These are phyloP conservation scores for Cocos nucifera DNA, from an alignment of 176 grass and related monocot species.

Conservation along the genomic window DNA sequence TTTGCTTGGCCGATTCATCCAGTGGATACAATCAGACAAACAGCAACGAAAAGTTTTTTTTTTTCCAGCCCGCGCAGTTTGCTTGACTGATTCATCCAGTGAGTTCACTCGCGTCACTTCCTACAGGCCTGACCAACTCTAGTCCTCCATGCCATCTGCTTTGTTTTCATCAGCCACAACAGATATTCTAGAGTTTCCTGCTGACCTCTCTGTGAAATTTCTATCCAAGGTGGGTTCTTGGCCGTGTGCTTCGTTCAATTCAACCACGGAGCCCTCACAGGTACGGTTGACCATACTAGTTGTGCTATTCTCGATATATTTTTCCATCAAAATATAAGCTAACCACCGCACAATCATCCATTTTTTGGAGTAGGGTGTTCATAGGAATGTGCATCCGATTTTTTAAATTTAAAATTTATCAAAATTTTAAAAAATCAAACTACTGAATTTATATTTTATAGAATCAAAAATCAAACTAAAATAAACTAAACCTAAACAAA, in stretches of 20 bases:
- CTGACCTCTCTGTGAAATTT: constrained; percentile 65
- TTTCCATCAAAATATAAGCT: constrained; percentile 76
- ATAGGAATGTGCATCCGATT: too few species aligned
- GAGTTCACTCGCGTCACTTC: constrained; percentile 89
- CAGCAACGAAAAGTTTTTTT: too few species aligned
- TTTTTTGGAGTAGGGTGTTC: constrained; percentile 81
- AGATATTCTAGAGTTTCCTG: constrained; percentile 27
- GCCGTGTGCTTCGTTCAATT: constrained; percentile 32
- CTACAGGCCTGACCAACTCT: constrained; percentile 68
- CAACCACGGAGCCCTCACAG: constrained; percentile 32
- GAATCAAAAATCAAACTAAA: too few species aligned
- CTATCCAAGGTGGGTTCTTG: constrained; percentile 51
- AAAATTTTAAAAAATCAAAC: too few species aligned
- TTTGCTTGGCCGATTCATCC: too few species aligned
- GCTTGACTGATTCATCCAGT: constrained; percentile 37
- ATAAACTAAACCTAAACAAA: too few species aligned
- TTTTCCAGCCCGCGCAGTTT: too few species aligned
- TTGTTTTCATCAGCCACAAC: constrained; percentile 18
- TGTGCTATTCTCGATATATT: constrained; percentile 33
- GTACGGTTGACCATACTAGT: constrained; percentile 37
- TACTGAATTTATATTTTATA: too few species aligned
- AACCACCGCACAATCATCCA: constrained; percentile 83
- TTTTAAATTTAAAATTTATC: too few species aligned
- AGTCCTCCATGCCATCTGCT: constrained; percentile 25
- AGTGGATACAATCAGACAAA: too few species aligned